Evolutionary conservation across 371 early-diverging fungal species (phyloP), one percentile per base, ranked within the genome.

Genomic region (Mucor mucedo): DNA sequence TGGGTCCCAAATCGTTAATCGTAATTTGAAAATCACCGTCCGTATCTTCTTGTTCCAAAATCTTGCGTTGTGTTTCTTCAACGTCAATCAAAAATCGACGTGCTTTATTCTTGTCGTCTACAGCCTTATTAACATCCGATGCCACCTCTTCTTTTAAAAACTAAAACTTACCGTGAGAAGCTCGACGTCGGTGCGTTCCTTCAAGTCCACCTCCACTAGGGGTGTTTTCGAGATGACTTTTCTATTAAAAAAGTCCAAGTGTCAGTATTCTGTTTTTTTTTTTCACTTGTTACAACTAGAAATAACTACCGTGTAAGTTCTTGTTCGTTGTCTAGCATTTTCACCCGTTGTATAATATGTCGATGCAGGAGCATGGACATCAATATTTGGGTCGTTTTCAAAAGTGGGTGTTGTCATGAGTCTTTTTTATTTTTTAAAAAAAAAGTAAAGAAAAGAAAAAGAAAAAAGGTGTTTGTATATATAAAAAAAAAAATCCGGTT

Each of bases 11-110:
- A 75, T 98, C 98, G 50, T 92, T 87, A 53, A 98, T 82, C 0
- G 98, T 98, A 66, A 98, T 96, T 72, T 97, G 97, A 66, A 84
- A 91, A 68, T 98, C 94, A 16, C 94, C 94, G 74, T 97, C 93
- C 0, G 96, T 95, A 74, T 98, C 98, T 75, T 98, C 98, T 69
- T 98, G 98, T 57, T 82, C 89, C 38, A 98, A 76, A 11, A 98
- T 84, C 33, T 77, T 71, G 55, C 89, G 85, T 54, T 91, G 86
- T 2, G 95, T 93, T 62, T 89, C 89, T 53, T 89, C 90, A 0
- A 97, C 95, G 62, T 97, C 92, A 47, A 97, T 84, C 13, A 95
- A 73, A 70, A 95, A 95, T 28, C 86, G 83, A 40, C 92, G 84
- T 6, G 94, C 87, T 53, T 87, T 84, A 55, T 71, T 79, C 71